Base-by-base conservation (phyloP, 768 basidiomycete genomes). In the Grammothele lineata region DNA sequence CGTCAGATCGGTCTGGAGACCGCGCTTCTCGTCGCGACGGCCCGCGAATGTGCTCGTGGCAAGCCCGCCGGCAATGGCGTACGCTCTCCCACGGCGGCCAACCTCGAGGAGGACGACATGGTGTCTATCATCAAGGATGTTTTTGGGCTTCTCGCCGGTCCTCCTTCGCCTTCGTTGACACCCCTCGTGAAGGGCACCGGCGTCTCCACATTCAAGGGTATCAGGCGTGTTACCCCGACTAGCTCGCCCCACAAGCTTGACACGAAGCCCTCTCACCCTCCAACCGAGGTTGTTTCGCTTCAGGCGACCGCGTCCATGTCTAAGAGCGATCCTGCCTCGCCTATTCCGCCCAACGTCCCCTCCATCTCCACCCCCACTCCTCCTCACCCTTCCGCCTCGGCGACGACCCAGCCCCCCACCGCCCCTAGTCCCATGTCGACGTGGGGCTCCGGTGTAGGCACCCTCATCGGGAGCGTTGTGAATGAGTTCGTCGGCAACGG, bases 1-100 rank as follows among this genome's bases (percentile, higher is more conserved):
- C 59, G 65, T 3, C 64, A 66, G 26, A 66, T 90, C n/a, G 80
- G 81, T 38, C 60, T 80, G 57, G 76, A 81, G 30, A 80, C 79
- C 0, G 68, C 78, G 0, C 60, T 84, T 1, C 70, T 62, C 25
- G 66, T 87, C 15, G 78, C 78, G 0, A 60, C 64, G 1, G 78
- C 77, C 3, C 72, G 84, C 1, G 85, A 86, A 62, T 15, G 59
- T 57, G 8, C 58, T 54, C 39, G 70, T 70, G 22, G 57, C 63
- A 72, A 5, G 65, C 73, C 2, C 53, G 60, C 4, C 44, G 57
- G 58, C 17, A 55, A 39, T 1, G 67, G 69, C 2, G 50, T 44
- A 26, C 57, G 48, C 15, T 61, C 60, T 0, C 69, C 70, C 0
- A 63, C 51, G 0, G 55, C 54, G 0, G 62, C 65, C 0, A 54